Evolutionary conservation across 306 rosid species (phyloP).

Genomic region (Gillenia trifoliata): DNA sequence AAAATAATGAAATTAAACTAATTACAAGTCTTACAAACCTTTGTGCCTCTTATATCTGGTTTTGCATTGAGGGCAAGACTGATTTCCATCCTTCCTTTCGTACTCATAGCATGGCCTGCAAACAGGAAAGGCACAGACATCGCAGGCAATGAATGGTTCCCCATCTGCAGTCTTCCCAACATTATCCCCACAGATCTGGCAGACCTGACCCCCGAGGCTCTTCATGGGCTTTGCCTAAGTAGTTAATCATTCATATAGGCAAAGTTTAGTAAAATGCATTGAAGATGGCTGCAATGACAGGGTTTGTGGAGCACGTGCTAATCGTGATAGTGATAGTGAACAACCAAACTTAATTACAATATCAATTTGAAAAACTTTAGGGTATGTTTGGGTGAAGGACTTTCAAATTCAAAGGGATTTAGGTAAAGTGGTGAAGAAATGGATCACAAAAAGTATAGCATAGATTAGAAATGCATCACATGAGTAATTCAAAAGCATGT

Average conservation of each 20-base stretch:
- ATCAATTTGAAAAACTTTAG: neutral
- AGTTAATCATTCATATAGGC: conserved; percentile 6
- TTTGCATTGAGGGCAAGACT: conserved; percentile 96
- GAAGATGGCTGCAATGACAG: neutral
- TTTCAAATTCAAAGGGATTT: too few species aligned
- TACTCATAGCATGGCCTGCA: conserved; percentile 95
- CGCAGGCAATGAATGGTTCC: conserved; percentile 69
- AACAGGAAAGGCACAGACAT: conserved; percentile 83
- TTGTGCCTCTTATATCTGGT: conserved; percentile 79
- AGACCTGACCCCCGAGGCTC: conserved; percentile 53
- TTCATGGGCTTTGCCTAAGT: conserved; percentile 57
- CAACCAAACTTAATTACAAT: neutral
- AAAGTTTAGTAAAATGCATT: neutral
- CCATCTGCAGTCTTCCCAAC: conserved; percentile 68
- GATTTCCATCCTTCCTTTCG: conserved; percentile 95
- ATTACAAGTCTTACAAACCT: conserved; percentile 36
- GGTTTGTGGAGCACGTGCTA: neutral
- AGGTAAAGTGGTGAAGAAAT: too few species aligned
- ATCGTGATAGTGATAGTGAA: neutral
- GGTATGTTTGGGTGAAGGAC: too few species aligned
- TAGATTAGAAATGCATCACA: too few species aligned
- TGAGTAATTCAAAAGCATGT: too few species aligned
- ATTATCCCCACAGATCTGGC: conserved; percentile 91
- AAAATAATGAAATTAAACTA: neutral
- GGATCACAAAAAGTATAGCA: too few species aligned